These are phyloP conservation scores for Lecanicillium sp. DNA, from an alignment of 2,329 filamentous ascomycete genomes.

Conservation along the genomic window DNA sequence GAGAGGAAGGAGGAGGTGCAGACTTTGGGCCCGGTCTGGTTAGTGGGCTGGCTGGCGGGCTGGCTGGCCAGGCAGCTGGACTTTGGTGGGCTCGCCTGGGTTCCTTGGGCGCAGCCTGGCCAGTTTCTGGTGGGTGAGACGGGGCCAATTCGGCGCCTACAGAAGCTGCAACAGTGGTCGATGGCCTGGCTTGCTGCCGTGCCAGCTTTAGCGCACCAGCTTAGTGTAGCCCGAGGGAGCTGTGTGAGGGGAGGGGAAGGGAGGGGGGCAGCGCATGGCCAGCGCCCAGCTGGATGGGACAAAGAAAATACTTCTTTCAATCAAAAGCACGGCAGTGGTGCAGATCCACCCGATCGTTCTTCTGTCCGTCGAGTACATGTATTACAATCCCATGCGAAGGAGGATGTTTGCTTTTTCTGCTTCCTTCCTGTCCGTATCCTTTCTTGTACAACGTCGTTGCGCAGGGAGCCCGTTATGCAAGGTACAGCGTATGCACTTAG, in stretches of 20 bases:
- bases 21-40: background rate
- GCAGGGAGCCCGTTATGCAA: background rate
- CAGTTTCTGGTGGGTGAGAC: background rate
- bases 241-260: no score
- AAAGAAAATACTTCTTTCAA: conserved; percentile 1
- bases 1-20: conserved; percentile 2
- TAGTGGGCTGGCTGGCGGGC: background rate
- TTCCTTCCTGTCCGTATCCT: background rate
- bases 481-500: background rate
- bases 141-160: background rate
- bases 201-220: background rate
- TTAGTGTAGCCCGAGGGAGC: no score
- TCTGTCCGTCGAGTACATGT: background rate
- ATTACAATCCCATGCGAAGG: background rate
- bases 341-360: conserved; percentile 1
- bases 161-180: background rate
- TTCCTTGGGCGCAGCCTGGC: background rate
- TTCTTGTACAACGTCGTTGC: background rate
- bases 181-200: no score
- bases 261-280: background rate
- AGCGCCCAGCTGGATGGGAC: background rate
- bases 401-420: background rate
- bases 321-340: background rate
- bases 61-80: background rate
- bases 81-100: no score